These are phyloP conservation scores for Solanum rostratum DNA, from an alignment of 257 asterid genomes.

Conservation along the genomic window DNA sequence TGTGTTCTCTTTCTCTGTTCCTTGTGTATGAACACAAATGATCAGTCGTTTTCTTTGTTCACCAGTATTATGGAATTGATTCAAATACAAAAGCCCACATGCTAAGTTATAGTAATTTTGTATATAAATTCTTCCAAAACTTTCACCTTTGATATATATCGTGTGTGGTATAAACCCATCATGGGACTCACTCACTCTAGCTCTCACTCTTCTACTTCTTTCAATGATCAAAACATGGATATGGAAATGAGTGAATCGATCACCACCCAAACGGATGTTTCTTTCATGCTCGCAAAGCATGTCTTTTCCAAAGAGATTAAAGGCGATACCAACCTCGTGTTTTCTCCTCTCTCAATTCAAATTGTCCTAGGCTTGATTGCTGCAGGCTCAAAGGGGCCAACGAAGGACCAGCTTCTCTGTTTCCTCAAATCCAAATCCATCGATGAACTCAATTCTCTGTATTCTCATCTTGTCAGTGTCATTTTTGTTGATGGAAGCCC, in stretches of 20 bases:
- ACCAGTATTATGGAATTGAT: not conserved
- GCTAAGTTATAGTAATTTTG: not conserved
- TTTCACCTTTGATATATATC: not conserved
- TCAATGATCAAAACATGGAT: not conserved
- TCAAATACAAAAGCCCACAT: not conserved
- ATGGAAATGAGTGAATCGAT: conserved; percentile 11
- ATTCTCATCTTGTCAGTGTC: conserved; percentile 23
- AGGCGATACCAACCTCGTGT: conserved; percentile 2
- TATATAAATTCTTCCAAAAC: not conserved
- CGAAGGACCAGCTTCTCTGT: not conserved
- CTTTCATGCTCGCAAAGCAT: conserved; percentile 27
- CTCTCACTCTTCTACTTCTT: no score
- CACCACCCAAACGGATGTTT: conserved; percentile 24
- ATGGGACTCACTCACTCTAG: not conserved
- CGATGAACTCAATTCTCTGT: not conserved
- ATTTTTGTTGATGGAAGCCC: conserved; percentile 37
- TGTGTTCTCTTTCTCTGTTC: not conserved
- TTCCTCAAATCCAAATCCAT: conserved; percentile 5
- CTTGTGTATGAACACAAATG: not conserved
- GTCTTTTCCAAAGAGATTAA: conserved; percentile 17
- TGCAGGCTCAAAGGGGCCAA: not conserved
- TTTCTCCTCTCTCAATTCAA: conserved; percentile 12
- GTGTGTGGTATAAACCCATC: not conserved
- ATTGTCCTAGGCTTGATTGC: conserved; percentile 4
- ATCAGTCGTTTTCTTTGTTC: not conserved